A percentile compares a stretch with the other conserved stretches of the same genome.
Evolutionary conservation across 2,329 filamentous ascomycete species (phyloP).

Genomic region (Elsinoe fawcettii): DNA sequence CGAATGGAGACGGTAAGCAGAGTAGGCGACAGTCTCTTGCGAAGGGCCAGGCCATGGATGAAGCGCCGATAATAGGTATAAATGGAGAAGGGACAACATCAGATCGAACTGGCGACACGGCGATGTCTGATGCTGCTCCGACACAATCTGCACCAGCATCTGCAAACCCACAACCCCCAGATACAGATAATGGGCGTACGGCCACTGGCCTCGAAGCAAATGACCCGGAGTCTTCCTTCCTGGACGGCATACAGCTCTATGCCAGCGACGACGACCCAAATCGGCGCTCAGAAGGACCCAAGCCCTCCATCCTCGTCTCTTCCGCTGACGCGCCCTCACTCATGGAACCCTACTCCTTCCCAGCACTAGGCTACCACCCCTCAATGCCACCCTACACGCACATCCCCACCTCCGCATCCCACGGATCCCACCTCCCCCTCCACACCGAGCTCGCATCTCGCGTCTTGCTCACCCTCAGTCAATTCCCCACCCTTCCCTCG

Average conservation of each 20-base stretch:
- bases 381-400: slow-evolving; percentile 16
- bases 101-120: background rate
- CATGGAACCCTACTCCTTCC: slow-evolving; percentile 18
- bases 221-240: slow-evolving; percentile 23
- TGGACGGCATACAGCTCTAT: slow-evolving; percentile 34
- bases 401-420: slow-evolving; percentile 15
- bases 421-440: slow-evolving; percentile 20
- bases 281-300: slow-evolving; percentile 15
- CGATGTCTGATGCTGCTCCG: background rate
- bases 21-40: background rate
- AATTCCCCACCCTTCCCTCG: slow-evolving; percentile 27
- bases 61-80: background rate
- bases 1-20: background rate
- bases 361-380: slow-evolving; percentile 4
- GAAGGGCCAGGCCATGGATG: slow-evolving; percentile 17
- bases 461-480: slow-evolving; percentile 27
- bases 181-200: too few species aligned
- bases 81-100: background rate
- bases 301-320: slow-evolving; percentile 13
- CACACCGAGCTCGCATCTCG: slow-evolving; percentile 30
- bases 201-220: too few species aligned
- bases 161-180: slow-evolving; percentile 16
- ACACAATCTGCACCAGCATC: background rate
- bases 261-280: slow-evolving; percentile 17
- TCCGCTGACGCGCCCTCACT: slow-evolving; percentile 19